Evolutionary conservation across 2,329 filamentous ascomycete genomes (phyloP), one percentile per base, ranked within the genome.

Genomic region (Fusarium xylarioides): DNA sequence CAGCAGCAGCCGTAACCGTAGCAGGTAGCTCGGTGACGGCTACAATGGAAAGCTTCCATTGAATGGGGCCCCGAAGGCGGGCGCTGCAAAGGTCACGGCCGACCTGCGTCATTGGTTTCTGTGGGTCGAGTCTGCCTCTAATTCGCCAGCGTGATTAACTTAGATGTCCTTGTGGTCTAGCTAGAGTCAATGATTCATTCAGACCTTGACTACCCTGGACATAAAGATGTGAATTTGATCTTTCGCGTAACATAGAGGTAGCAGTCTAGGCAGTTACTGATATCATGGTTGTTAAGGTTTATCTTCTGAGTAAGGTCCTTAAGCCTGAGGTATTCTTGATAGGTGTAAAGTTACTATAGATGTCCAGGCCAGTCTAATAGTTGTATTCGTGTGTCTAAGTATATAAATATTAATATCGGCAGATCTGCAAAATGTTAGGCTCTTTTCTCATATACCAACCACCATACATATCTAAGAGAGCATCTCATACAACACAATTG

Each of bases 81-180:
- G 60, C 55, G 55, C 58, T 55, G 60, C 2, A 38, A 42, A 74
- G 64, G 71, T 76, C 73, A 77, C 66, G 42, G 18, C 42, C 21
- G 46, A 47, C 66, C 69, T 76, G 75, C 75, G 75, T 77, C 75
- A 77, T 77, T 71, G 59, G 61, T 60, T 66, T 64, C 43, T 46
- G 37, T 32, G 53, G 38, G 57, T 42, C 38, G 30, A 16, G 8
- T 12, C 21, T 34, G 35, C 21, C 23, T 68, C 60, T 70, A 52
- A 77, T 77, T 76, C 59, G 74, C 21, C 46, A 40, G 53, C 15
- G 23, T 61, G 37, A 42, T 23, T 54, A 32, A 53, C 44, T 71
- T 49, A 47, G 59, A 63, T 61, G 65, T 64, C 62, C 56, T 65
- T 64, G 71, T 61, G 47, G 47, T 57, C 35, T 18, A 63, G 46